These are phyloP conservation scores for Lactarius hatsudake DNA, from an alignment of 768 basidiomycete genomes.

Conservation along the genomic window DNA sequence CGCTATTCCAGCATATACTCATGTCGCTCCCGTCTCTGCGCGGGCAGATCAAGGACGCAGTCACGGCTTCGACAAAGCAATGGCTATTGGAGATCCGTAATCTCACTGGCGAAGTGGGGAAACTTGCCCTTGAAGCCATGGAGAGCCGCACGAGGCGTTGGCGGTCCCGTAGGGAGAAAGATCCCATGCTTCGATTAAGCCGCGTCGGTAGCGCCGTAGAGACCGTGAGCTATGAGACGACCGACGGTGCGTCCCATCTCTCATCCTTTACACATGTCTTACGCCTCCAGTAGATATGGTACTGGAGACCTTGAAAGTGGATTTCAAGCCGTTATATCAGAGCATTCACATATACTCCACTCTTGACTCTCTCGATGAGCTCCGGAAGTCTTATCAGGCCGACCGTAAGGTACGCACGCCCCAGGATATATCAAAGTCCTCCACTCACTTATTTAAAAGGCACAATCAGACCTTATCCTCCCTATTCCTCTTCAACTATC, in stretches of 20 bases:
- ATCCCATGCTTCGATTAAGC: constrained; percentile 69
- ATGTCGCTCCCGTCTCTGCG: constrained; percentile 90
- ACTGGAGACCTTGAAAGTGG: constrained; percentile 80
- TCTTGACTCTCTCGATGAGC: constrained; percentile 84
- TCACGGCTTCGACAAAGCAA: constrained; percentile 92
- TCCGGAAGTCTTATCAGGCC: constrained; percentile 92
- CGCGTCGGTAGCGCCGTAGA: constrained; percentile 91
- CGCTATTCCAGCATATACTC: constrained; percentile 87
- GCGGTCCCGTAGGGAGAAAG: constrained; percentile 80
- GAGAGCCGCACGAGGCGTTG: constrained; percentile 77
- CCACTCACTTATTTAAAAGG: constrained; percentile 44
- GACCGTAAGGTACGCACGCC: constrained; percentile 73
- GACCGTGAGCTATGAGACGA: constrained; percentile 87
- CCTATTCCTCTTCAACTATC: constrained; percentile 65
- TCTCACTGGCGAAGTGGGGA: constrained; percentile 80
- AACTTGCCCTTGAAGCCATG: constrained; percentile 88
- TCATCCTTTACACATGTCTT: background rate
- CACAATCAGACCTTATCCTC: constrained; percentile 95
- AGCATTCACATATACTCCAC: constrained; percentile 96
- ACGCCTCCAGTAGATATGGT: constrained; percentile 64
- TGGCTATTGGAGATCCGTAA: constrained; percentile 97
- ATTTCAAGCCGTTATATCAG: constrained; percentile 94
- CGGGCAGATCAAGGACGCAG: constrained; percentile 85
- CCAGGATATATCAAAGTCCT: background rate
- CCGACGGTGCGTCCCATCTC: constrained; percentile 67